Conservation (phyloP, 768 basidiomycete species). For the Macrolepiota fuliginosa region DNA sequence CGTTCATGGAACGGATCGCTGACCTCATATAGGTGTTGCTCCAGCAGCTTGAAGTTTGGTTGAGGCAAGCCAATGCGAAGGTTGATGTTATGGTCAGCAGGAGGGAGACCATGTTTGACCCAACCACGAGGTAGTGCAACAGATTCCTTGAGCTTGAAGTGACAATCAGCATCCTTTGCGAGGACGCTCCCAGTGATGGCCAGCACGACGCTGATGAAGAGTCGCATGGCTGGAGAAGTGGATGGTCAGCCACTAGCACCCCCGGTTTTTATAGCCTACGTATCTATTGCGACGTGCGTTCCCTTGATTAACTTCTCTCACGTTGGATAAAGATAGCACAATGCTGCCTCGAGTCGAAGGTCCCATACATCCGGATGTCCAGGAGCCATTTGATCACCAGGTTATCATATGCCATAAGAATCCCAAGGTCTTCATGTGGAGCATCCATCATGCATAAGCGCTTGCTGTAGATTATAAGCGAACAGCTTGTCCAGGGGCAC, state of each 20-base stretch:
- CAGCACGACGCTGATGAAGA: conserved; percentile 1
- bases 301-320: neutral
- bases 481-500: neutral
- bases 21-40: conserved; percentile 51
- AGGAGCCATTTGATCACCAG: neutral
- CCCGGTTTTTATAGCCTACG: neutral
- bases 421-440: neutral
- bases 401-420: neutral
- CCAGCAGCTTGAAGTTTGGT: conserved; percentile 44
- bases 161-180: conserved; percentile 18
- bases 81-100: conserved; percentile 42
- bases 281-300: neutral
- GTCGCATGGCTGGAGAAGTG: neutral
- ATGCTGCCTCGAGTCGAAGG: neutral
- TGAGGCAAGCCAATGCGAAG: conserved; percentile 60
- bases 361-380: neutral
- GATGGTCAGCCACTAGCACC: neutral
- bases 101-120: conserved; percentile 42
- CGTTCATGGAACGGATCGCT: conserved; percentile 52
- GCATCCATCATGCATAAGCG: neutral
- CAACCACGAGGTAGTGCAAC: conserved; percentile 45
- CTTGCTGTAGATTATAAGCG: neutral
- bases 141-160: conserved; percentile 30
- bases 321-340: conserved; percentile 7
- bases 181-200: conserved; percentile 17